A percentile compares a stretch with the other conserved stretches of the same genome.
phyloP scores from a whole-genome alignment of 306 rosid species.

The Bauhinia variegata region DNA sequence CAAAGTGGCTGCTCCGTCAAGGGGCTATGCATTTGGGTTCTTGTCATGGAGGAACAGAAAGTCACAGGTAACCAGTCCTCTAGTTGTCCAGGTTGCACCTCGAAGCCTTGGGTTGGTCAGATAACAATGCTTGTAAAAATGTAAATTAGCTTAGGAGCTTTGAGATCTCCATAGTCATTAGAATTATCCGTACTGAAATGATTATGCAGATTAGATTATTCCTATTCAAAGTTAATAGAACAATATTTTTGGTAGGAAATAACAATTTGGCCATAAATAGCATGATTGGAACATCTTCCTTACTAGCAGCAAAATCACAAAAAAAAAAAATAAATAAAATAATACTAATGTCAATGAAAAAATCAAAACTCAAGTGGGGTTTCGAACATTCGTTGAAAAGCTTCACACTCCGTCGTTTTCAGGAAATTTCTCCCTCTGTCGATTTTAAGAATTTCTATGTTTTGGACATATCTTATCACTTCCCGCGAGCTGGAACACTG shows the following conservation, averaged over 20 bases:
- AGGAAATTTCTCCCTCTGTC: too few species aligned
- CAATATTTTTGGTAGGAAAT: too few species aligned
- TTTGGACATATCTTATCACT: neutral
- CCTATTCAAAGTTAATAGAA: conserved; percentile 24
- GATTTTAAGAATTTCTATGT: neutral
- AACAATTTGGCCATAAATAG: too few species aligned
- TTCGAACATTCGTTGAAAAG: too few species aligned
- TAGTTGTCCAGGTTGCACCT: conserved; percentile 58
- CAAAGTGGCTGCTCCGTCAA: conserved; percentile 57
- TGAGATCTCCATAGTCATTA: conserved; percentile 30
- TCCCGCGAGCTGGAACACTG: neutral
- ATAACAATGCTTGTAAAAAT: conserved; percentile 39
- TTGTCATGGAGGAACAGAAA: conserved; percentile 60
- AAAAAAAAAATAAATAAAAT: too few species aligned
- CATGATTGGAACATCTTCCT: too few species aligned
- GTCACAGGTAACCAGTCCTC: conserved; percentile 61
- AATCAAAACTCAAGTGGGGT: too few species aligned
- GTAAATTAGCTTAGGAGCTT: conserved; percentile 36
- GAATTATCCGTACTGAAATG: conserved; percentile 26
- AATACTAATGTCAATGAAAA: too few species aligned
- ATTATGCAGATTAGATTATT: too few species aligned
- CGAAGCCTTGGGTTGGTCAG: conserved; percentile 51
- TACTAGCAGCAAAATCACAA: too few species aligned
- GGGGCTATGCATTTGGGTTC: conserved; percentile 71
- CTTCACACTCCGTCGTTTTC: too few species aligned